Evolutionary conservation across 176 grass and related monocot genomes (phyloP).

Genomic region (Avena atlantica): DNA sequence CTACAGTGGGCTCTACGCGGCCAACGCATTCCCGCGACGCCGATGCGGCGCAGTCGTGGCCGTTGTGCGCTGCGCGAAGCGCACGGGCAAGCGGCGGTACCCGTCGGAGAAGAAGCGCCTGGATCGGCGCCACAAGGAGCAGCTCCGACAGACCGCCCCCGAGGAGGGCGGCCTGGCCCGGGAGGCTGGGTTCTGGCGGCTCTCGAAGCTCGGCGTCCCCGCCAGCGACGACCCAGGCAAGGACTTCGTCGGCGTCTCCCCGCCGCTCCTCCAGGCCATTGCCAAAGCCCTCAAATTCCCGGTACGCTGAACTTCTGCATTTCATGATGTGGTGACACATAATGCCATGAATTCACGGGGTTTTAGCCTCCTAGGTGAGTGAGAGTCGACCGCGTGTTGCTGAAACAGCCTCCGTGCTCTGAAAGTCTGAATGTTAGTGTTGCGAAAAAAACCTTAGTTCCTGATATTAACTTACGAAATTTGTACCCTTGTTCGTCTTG

Average conservation of each 20-base stretch:
- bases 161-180: slow-evolving; percentile 50
- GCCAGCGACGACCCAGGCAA: slow-evolving; percentile 88
- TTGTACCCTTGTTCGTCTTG: background rate
- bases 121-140: slow-evolving; percentile 51
- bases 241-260: slow-evolving; percentile 74
- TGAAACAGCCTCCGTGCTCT: slow-evolving; percentile 3
- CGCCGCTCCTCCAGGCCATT: slow-evolving; percentile 83
- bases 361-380: background rate
- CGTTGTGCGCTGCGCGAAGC: slow-evolving; percentile 69
- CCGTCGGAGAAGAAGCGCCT: slow-evolving; percentile 96
- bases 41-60: slow-evolving; percentile 17
- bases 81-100: slow-evolving; percentile 86
- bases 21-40: slow-evolving; percentile 27
- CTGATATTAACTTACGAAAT: slow-evolving; percentile 7
- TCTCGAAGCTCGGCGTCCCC: slow-evolving; percentile 82
- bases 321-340: background rate
- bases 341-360: slow-evolving; percentile 12
- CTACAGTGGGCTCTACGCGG: background rate
- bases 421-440: background rate
- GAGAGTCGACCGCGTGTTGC: background rate
- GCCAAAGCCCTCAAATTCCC: slow-evolving; percentile 93
- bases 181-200: slow-evolving; percentile 76
- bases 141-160: slow-evolving; percentile 48
- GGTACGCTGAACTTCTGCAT: slow-evolving; percentile 28
- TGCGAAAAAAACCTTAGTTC: background rate